Conservation (phyloP, 768 basidiomycete species). For the Favolaschia claudopus region DNA sequence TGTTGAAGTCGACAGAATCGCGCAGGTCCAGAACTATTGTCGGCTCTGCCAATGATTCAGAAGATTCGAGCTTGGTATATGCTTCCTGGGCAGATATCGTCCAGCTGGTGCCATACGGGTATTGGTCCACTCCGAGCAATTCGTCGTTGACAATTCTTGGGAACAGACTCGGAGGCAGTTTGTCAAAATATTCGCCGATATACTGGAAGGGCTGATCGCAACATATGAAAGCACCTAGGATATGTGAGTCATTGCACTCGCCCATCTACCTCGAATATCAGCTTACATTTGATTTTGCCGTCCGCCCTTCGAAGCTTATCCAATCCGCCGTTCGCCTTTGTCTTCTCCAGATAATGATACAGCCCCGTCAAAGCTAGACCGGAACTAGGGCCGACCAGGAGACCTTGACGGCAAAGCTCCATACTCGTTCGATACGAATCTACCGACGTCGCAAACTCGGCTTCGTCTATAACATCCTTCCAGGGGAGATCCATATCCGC, state of each 20-base stretch:
- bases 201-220: constrained; percentile 22
- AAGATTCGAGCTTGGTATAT: background rate
- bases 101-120: constrained; percentile 18
- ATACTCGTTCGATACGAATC: constrained; percentile 19
- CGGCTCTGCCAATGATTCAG: too few relatives aligned
- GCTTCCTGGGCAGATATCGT: constrained; percentile 7
- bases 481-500: constrained; percentile 20
- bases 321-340: constrained; percentile 3
- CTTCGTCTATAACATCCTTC: constrained; percentile 19
- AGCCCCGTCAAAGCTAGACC: constrained; percentile 12
- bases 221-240: constrained; percentile 20
- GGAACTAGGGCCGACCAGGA: constrained; percentile 21
- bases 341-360: constrained; percentile 15
- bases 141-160: constrained; percentile 14
- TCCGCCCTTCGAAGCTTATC: constrained; percentile 12
- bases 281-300: constrained; percentile 20
- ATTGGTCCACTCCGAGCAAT: constrained; percentile 17
- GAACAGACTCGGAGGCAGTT: constrained; percentile 15
- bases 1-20: constrained; percentile 5
- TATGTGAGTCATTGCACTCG: too few relatives aligned
- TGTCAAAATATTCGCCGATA: constrained; percentile 18
- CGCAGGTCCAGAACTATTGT: constrained; percentile 14
- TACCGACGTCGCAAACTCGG: constrained; percentile 11
- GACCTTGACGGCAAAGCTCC: constrained; percentile 21
- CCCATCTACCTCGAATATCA: too few relatives aligned